A percentile compares a stretch with the other conserved stretches of the same genome.
These are phyloP conservation scores for Mycotypha africana DNA, from an alignment of 371 early-diverging fungal genomes.

Conservation along the genomic window DNA sequence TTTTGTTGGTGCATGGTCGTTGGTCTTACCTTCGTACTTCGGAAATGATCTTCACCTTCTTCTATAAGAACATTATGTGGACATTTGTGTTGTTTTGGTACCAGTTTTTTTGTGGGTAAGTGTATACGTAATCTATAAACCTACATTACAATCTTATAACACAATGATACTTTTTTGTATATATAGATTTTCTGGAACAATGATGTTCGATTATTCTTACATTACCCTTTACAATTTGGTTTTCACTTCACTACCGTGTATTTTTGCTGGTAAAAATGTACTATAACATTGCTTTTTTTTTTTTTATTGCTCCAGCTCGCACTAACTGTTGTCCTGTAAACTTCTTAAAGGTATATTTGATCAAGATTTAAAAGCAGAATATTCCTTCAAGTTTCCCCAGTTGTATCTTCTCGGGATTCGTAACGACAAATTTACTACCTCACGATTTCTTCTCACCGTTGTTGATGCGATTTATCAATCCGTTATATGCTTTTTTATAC, in stretches of 20 bases:
- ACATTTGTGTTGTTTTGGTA: conserved; percentile 77
- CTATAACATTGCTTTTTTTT: neutral
- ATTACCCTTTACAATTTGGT: conserved; percentile 74
- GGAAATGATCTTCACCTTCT: conserved; percentile 73
- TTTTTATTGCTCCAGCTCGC: conserved; percentile 30
- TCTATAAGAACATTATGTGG: conserved; percentile 80
- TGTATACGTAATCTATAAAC: conserved; percentile 6
- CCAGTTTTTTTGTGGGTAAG: conserved; percentile 70
- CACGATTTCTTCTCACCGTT: conserved; percentile 80
- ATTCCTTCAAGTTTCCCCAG: conserved; percentile 77
- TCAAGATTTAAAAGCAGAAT: conserved; percentile 79
- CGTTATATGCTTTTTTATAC: conserved; percentile 73
- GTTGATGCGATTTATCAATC: conserved; percentile 90
- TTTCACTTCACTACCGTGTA: conserved; percentile 71
- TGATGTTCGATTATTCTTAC: conserved; percentile 81
- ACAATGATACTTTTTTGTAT: neutral
- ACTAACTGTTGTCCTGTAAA: conserved; percentile 18
- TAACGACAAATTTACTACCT: conserved; percentile 75
- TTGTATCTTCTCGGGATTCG: conserved; percentile 85
- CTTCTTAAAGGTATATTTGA: conserved; percentile 81
- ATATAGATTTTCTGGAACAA: conserved; percentile 41
- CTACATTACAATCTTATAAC: conserved; percentile 42
- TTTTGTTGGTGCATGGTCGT: conserved; percentile 78
- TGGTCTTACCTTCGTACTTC: conserved; percentile 81
- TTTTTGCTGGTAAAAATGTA: conserved; percentile 43